Conservation (phyloP, 2,329 filamentous ascomycete genomes). For the Lomentospora prolificans region DNA sequence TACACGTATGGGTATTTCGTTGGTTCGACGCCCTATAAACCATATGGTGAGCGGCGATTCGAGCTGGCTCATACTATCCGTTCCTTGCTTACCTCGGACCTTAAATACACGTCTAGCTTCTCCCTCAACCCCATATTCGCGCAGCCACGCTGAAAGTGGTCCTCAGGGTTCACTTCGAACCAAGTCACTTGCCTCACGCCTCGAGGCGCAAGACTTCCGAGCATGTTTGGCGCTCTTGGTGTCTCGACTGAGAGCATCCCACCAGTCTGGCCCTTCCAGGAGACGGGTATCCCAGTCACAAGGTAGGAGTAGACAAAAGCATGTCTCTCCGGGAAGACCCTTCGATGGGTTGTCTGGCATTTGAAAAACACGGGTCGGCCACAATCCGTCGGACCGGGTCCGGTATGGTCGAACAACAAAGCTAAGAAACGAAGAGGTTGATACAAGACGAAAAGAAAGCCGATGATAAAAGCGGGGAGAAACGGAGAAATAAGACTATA, state of each 20-base stretch:
- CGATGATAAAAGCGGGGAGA: not conserved
- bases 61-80: not conserved
- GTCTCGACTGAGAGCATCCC: slow-evolving; percentile 42
- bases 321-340: slow-evolving; percentile 58
- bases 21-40: slow-evolving; percentile 44
- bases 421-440: not conserved
- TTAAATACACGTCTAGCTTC: slow-evolving; percentile 53
- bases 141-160: slow-evolving; percentile 39
- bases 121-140: slow-evolving; percentile 44
- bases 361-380: slow-evolving; percentile 47
- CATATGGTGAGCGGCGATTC: not conserved
- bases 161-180: slow-evolving; percentile 3
- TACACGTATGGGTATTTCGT: slow-evolving; percentile 57
- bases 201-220: not conserved
- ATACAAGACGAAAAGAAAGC: not conserved
- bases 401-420: not conserved
- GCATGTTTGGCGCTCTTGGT: slow-evolving; percentile 1
- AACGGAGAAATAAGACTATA: not conserved
- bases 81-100: slow-evolving; percentile 35
- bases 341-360: slow-evolving; percentile 53
- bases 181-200: not conserved
- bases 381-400: slow-evolving; percentile 19
- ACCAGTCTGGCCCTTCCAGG: slow-evolving; percentile 45
- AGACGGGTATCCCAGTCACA: slow-evolving; percentile 56
- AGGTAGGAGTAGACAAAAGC: slow-evolving; percentile 64